These are phyloP conservation scores for Mycena olivaceomarginata DNA, from an alignment of 768 basidiomycete species.

Conservation along the genomic window DNA sequence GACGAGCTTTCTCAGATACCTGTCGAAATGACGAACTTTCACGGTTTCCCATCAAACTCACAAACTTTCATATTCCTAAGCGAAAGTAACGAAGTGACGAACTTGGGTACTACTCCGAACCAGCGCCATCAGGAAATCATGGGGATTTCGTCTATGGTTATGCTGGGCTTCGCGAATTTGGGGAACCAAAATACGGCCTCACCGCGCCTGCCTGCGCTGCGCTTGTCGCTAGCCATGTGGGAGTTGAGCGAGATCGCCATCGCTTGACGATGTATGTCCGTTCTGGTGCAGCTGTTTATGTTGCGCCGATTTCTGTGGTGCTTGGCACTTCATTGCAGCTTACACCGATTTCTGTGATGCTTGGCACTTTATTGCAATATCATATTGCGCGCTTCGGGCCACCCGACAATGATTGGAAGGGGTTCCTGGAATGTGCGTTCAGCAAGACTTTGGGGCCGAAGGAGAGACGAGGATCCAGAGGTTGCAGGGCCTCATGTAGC, in stretches of 20 bases:
- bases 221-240: conserved; percentile 3
- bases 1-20: too few relatives aligned
- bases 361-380: background rate
- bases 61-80: too few relatives aligned
- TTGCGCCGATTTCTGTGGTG: conserved; percentile 36
- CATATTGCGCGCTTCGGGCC: conserved; percentile 23
- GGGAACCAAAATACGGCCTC: conserved; percentile 14
- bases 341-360: conserved; percentile 29
- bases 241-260: conserved; percentile 7
- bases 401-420: conserved; percentile 30
- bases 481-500: background rate
- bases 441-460: conserved; percentile 27
- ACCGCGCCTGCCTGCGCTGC: conserved; percentile 18
- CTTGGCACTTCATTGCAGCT: background rate
- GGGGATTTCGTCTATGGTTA: conserved; percentile 24
- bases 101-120: too few relatives aligned
- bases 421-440: conserved; percentile 31
- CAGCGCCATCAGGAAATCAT: background rate
- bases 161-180: conserved; percentile 2
- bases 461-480: conserved; percentile 11
- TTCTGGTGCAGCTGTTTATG: conserved; percentile 26
- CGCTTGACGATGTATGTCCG: conserved; percentile 30
- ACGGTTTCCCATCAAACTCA: too few relatives aligned
- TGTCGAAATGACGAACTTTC: too few relatives aligned
- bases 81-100: too few relatives aligned